Evolutionary conservation across 306 rosid species (phyloP).

Genomic region (Casuarina equisetifolia): DNA sequence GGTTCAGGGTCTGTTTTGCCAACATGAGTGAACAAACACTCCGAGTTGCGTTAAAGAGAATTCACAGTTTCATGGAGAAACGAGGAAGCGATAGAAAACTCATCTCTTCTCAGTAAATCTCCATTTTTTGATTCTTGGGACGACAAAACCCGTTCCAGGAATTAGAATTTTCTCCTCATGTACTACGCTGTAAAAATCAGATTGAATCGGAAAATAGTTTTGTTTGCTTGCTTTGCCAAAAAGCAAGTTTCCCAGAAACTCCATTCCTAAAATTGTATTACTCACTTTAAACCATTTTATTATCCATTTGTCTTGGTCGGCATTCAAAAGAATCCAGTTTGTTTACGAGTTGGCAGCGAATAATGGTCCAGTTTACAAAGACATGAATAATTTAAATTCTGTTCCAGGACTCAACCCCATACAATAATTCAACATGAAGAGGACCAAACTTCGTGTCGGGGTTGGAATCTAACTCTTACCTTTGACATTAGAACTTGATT

Average conservation of each 20-base stretch:
- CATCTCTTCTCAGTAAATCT: background rate
- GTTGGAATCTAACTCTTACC: constrained; percentile 28
- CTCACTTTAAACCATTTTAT: background rate
- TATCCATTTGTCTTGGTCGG: constrained; percentile 30
- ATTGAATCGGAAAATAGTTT: constrained; percentile 23
- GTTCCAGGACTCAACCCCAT: background rate
- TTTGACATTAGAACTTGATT: constrained; percentile 28
- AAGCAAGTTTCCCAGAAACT: constrained; percentile 51
- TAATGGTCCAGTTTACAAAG: background rate
- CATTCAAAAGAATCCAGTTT: background rate
- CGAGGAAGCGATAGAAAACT: constrained; percentile 11
- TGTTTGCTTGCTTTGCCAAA: constrained; percentile 67
- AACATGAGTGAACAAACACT: constrained; percentile 76
- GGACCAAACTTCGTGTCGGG: constrained; percentile 28
- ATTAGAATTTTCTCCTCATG: background rate
- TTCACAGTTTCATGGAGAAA: constrained; percentile 52
- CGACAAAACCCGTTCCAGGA: constrained; percentile 21
- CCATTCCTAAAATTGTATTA: constrained; percentile 5
- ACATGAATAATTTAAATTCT: background rate
- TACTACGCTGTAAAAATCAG: constrained; percentile 33
- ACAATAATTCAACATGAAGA: constrained; percentile 17
- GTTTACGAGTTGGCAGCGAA: constrained; percentile 13
- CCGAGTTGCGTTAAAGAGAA: constrained; percentile 67
- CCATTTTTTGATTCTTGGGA: constrained; percentile 34
- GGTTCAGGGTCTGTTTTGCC: constrained; percentile 97